Conservation (phyloP, 2,329 filamentous ascomycete genomes). For the Fusarium lyarnte region DNA sequence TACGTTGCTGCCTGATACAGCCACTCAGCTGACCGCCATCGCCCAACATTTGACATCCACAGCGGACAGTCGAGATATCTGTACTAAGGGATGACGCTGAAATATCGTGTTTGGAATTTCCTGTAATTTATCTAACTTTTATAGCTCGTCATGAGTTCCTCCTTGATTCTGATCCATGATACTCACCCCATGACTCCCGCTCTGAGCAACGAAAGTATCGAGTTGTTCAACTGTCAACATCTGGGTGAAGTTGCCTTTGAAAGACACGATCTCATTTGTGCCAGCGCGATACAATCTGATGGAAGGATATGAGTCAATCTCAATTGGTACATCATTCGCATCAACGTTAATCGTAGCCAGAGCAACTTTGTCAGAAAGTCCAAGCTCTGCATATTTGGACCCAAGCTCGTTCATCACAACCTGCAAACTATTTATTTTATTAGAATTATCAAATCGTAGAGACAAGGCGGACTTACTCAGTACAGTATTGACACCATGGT, state of each 20-base stretch:
- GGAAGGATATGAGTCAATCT: conserved; percentile 1
- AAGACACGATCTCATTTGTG: neutral
- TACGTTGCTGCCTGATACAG: neutral
- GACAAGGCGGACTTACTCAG: neutral
- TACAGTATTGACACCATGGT: conserved; percentile 4
- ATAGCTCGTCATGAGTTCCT: neutral
- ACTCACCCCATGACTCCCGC: neutral
- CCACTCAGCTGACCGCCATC: neutral
- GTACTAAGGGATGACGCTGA: too few species aligned
- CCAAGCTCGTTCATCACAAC: neutral
- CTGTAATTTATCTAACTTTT: too few species aligned
- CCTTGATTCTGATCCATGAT: neutral
- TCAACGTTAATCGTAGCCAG: neutral
- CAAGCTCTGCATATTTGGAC: neutral
- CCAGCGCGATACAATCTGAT: neutral
- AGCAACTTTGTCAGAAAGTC: neutral
- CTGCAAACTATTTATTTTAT: neutral
- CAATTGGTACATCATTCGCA: neutral
- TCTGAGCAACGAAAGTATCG: neutral
- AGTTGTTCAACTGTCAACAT: neutral
- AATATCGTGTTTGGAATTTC: too few species aligned
- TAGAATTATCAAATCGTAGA: neutral
- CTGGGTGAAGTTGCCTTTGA: neutral
- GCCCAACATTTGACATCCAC: neutral
- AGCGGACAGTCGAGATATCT: too few species aligned